Base-by-base conservation (phyloP, 768 basidiomycete genomes). In the Lactifluus subvellereus region DNA sequence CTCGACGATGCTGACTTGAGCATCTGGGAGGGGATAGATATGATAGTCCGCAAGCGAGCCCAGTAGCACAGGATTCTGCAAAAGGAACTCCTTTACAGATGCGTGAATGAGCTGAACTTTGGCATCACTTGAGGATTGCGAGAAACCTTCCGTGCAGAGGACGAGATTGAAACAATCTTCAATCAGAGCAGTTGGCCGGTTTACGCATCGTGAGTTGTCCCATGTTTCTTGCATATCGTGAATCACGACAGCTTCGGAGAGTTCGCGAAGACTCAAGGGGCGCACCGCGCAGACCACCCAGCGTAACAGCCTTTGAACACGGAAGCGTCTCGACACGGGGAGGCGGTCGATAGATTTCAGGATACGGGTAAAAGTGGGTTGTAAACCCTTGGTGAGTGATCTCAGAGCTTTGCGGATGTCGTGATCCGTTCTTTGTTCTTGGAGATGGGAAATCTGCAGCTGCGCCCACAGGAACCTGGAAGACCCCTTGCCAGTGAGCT, bases 81-180 rank as follows among this genome's bases (percentile, higher is more conserved):
- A 42, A 6, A 60, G 59, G 32, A 54, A 60, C 20, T 60, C 52
- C 52, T 47, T 60, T 8, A 60, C 50, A 30, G 59, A 60, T 9
- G 59, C 38, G 22, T 60, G 59, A 18, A 60, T 43, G 51, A 60
- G 32, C 18, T 33, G 51, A 11, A 60, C 59, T 45, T 45, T 57
- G 43, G 43, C n/a, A 6, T 57, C 45, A 7, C 40, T 40, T 40
- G 2, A 30, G 14, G 56, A 57, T 11, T 22, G 30, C n/a, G 42
- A 32, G n/a, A 43, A 57, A 4, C 43, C 22, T 30, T 47, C 56
- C 11, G 59, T 53, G 37, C 37, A 33, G 49, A 32, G 32, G 37
- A 60, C 51, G n/a, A 60, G 59, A 22, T 54, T 30, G 18, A 52
- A 50, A 33, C 49, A 60, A 53, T 60, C 59, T 43, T 60, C 59